These are phyloP conservation scores for Paraphoma sp. DNA, from an alignment of 2,329 filamentous ascomycete genomes.

Conservation along the genomic window DNA sequence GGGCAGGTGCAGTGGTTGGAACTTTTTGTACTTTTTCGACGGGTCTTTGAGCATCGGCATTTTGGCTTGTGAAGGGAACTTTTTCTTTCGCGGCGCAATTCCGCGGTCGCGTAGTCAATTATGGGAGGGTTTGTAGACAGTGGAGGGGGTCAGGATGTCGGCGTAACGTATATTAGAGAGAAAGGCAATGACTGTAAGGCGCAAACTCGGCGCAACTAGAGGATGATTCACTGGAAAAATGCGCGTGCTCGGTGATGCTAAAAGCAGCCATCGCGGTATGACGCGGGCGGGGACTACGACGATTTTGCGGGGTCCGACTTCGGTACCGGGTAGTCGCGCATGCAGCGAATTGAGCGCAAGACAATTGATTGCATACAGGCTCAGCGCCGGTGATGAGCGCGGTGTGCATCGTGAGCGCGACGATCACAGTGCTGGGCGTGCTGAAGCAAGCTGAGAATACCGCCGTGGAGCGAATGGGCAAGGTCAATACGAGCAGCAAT, in stretches of 20 bases:
- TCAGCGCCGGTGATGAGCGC: not conserved
- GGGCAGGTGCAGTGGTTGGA: slow-evolving; percentile 70
- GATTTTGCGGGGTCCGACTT: slow-evolving; percentile 17
- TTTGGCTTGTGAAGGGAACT: slow-evolving; percentile 10
- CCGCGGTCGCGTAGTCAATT: not conserved
- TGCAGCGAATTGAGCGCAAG: not conserved
- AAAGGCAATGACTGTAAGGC: not conserved
- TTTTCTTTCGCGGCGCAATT: slow-evolving; percentile 3
- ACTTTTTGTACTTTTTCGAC: slow-evolving; percentile 77
- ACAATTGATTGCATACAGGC: slow-evolving; percentile 2
- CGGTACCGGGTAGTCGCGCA: slow-evolving; percentile 1
- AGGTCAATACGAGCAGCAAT: not conserved
- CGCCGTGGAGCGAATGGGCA: not conserved
- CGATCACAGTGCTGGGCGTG: not conserved
- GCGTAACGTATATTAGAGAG: not conserved
- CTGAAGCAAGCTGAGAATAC: not conserved
- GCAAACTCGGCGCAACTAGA: slow-evolving; percentile 1
- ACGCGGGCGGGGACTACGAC: slow-evolving; percentile 3
- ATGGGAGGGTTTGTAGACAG: not conserved
- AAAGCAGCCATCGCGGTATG: slow-evolving; percentile 13
- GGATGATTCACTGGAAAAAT: slow-evolving; percentile 26
- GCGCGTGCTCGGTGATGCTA: slow-evolving; percentile 18
- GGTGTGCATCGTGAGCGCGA: not conserved
- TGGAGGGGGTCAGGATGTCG: not conserved
- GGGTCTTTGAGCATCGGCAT: slow-evolving; percentile 72